Evolutionary conservation across 2,329 filamentous ascomycete species (phyloP), one percentile per base, ranked within the genome.

Genomic region (Verticillium zaregamsianum): DNA sequence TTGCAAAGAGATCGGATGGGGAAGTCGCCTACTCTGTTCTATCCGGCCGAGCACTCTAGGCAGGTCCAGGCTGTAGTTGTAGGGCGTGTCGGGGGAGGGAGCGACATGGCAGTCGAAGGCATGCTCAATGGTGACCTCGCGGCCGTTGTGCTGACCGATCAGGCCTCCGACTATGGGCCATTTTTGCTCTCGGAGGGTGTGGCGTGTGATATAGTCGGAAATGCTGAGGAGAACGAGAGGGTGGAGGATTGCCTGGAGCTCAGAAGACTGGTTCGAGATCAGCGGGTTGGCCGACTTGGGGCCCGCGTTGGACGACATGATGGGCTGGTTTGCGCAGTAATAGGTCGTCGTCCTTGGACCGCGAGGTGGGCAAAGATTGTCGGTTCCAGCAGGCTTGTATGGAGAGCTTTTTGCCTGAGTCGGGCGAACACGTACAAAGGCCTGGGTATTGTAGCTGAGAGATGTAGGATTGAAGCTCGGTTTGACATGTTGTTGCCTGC

Each of bases 171-270:
- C 85, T 20, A 97, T 84, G 17, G 93, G 92, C 0, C 91, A 91
- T 20, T 80, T 74, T 69, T 93, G 88, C 59, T 87, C 80, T 63
- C 95, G 87, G 61, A 97, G 83, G 1, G 89, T 91, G 75, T 97
- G 93, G 63, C 95, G 87, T 62, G 94, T 96, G 74, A 98, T 93
- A 75, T 96, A 96, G 76, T 99, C 95, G 68, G 94, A 97, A 70
- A 99, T 95, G 66, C 91, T 96, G 77, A 99, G 91, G 67, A 98
- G 90, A 59, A 97, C 93, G 57, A 99, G 88, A 31, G 95, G 95
- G 71, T 99, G 95, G 20, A 99, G 86, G 68, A 93, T 87, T 61
- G 93, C 87, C 66, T 92, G 89, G 55, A 96, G 86, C 75, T 95
- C 91, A 52, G 85, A 84, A 67, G 86, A 83, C 70, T 87, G 83